These are phyloP conservation scores for Middelhovenomyces tepae DNA, from an alignment of 805 yeast genomes.

Conservation along the genomic window DNA sequence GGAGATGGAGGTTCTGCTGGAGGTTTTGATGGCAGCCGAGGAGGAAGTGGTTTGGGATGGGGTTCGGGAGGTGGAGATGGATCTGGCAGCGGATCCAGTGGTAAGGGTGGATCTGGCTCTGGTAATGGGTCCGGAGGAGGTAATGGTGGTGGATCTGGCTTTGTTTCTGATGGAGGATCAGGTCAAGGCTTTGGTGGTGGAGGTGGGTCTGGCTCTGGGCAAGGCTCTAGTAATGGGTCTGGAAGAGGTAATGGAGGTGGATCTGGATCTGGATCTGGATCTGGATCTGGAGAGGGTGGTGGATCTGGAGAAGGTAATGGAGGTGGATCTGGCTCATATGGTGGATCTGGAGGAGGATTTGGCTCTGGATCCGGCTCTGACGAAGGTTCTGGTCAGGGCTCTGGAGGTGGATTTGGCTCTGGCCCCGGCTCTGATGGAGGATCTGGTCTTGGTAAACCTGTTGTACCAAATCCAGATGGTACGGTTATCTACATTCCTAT, in stretches of 20 bases:
- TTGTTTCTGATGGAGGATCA: conserved; percentile 5
- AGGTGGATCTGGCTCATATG: conserved; percentile 4
- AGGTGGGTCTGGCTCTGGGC: conserved; percentile 6
- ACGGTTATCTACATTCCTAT: no score
- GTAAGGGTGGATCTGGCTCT: conserved; percentile 6
- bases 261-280: conserved; percentile 6
- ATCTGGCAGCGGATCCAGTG: conserved; percentile 1
- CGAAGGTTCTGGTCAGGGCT: conserved; percentile 7
- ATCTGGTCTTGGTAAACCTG: conserved; percentile 5
- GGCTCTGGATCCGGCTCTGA: conserved; percentile 5
- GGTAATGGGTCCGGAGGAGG: conserved; percentile 5
- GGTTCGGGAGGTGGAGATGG: conserved; percentile 4
- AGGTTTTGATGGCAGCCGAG: conserved; percentile 2
- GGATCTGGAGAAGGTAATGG: conserved; percentile 6
- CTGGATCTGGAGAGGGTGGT: conserved; percentile 6
- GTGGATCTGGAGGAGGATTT: conserved; percentile 5
- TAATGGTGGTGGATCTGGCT: conserved; percentile 6
- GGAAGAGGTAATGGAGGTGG: conserved; percentile 5
- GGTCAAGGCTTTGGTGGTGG: conserved; percentile 5
- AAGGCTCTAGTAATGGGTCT: conserved; percentile 4
- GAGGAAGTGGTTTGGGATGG: conserved; percentile 5
- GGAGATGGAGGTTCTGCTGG: conserved; percentile 3
- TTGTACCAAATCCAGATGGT: no score
- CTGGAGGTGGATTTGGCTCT: conserved; percentile 4
- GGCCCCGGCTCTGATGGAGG: conserved; percentile 7